Conservation (phyloP, 257 asterid genomes). For the Cinchona pubescens region DNA sequence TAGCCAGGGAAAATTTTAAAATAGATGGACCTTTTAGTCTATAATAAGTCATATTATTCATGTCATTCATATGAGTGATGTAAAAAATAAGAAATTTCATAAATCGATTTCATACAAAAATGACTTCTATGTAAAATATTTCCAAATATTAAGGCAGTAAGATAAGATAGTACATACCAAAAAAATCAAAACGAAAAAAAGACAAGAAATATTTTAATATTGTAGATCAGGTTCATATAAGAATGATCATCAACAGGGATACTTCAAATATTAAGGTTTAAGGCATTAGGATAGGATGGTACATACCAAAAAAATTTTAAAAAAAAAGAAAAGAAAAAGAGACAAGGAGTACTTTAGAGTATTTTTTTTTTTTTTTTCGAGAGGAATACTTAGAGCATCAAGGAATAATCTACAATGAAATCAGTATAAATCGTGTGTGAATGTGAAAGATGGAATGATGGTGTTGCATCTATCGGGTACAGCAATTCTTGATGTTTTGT, state of each 20-base stretch:
- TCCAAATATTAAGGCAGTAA: neutral
- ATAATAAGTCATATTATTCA: too few species aligned
- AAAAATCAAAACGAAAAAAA: too few species aligned
- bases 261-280: neutral
- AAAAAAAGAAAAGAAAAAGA: neutral
- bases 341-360: neutral
- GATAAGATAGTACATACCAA: neutral
- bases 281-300: neutral
- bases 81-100: too few species aligned
- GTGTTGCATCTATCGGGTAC: neutral
- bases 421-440: neutral
- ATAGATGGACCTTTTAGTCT: too few species aligned
- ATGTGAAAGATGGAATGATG: neutral
- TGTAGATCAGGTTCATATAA: too few species aligned
- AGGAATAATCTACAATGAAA: neutral
- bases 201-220: neutral
- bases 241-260: too few species aligned
- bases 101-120: too few species aligned
- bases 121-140: neutral
- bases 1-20: too few species aligned
- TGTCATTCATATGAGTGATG: too few species aligned
- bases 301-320: neutral
- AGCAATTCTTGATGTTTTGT: slow-evolving; percentile 4
- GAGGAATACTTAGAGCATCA: neutral
- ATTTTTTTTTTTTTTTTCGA: too few species aligned